A percentile compares a stretch with the other conserved stretches of the same genome.
phyloP scores from a whole-genome alignment of 257 asterid genomes.

The Solanum pennellii region DNA sequence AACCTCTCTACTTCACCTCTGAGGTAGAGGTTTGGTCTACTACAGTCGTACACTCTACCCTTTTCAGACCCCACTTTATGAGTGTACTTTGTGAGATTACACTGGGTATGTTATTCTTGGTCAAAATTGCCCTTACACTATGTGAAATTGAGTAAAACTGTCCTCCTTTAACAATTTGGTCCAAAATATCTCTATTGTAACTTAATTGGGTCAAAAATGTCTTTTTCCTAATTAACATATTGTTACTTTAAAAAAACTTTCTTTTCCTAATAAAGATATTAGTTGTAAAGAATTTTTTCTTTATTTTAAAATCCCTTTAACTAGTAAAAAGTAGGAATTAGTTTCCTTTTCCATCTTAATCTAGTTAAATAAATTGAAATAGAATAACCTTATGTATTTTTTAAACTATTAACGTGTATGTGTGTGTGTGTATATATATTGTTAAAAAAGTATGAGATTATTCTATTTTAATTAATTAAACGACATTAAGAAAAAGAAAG shows the following conservation, averaged over 20 bases:
- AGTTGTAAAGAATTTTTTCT: background rate
- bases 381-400: background rate
- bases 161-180: background rate
- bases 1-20: background rate
- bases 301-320: background rate
- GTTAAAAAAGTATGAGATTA: background rate
- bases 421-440: too few relatives aligned
- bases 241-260: background rate
- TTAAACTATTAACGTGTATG: too few relatives aligned
- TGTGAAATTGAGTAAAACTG: background rate
- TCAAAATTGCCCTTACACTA: background rate
- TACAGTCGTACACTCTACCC: background rate
- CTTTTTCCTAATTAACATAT: background rate
- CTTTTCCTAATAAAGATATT: background rate
- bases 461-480: too few relatives aligned
- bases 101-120: background rate
- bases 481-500: too few relatives aligned
- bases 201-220: background rate
- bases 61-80: background rate
- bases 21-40: background rate
- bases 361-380: background rate
- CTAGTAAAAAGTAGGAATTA: too few relatives aligned
- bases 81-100: background rate
- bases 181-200: background rate
- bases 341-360: background rate